phyloP scores from a whole-genome alignment of 83 land plant species.

The Larix sibirica region DNA sequence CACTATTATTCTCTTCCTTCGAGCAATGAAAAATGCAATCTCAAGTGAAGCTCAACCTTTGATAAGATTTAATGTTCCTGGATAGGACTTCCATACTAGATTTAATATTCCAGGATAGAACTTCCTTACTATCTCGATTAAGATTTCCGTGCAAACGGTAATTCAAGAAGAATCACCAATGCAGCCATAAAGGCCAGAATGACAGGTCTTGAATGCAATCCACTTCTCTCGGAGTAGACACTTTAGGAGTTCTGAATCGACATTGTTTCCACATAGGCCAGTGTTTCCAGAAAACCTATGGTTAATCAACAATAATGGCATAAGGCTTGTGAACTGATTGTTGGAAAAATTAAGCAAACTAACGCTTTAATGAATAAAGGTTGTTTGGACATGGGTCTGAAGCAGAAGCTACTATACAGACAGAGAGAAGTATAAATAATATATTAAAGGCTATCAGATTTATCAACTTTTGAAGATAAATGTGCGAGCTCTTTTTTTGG shows the following conservation, averaged over 20 bases:
- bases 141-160: neutral
- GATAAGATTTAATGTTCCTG: conserved; percentile 55
- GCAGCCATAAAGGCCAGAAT: neutral
- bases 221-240: neutral
- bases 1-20: conserved; percentile 54
- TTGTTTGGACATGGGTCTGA: conserved; percentile 18
- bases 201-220: neutral
- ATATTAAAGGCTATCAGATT: no score
- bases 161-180: neutral
- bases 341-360: conserved; percentile 42
- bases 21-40: conserved; percentile 37
- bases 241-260: neutral
- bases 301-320: conserved; percentile 24
- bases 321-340: conserved; percentile 2
- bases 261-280: conserved; percentile 13
- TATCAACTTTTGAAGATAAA: no score
- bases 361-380: conserved; percentile 19
- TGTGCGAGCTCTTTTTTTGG: no score
- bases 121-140: neutral
- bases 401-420: no score
- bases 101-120: conserved; percentile 51
- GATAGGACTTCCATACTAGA: conserved; percentile 19
- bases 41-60: conserved; percentile 41
- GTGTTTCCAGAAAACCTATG: conserved; percentile 27
- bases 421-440: no score